Percentiles rank a stretch among this genome's conserved stretches.
phyloP scores from a whole-genome alignment of 306 rosid species.

The Macrotyloma uniflorum region DNA sequence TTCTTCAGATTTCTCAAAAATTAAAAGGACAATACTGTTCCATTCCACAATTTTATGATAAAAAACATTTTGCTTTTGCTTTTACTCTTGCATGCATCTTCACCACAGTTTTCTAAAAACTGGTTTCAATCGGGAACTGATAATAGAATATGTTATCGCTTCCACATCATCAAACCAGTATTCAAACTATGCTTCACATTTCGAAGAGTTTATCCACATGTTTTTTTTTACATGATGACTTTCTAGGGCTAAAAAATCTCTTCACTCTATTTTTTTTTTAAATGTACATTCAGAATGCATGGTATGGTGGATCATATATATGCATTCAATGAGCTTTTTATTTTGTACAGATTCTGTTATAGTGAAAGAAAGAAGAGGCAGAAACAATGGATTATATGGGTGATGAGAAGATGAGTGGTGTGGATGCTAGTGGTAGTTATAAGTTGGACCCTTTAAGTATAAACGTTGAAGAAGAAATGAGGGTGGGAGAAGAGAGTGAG shows the following conservation, averaged over 20 bases:
- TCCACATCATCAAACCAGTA: too few species aligned
- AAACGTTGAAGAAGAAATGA: background rate
- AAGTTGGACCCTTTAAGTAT: background rate
- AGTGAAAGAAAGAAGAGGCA: background rate
- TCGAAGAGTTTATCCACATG: background rate
- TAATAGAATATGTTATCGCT: too few species aligned
- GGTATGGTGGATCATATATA: background rate
- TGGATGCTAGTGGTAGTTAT: too few species aligned
- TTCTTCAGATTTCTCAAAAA: too few species aligned
- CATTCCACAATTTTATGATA: too few species aligned
- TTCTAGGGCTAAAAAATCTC: background rate
- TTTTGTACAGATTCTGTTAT: background rate
- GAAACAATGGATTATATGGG: background rate
- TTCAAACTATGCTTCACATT: background rate
- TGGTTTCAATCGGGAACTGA: too few species aligned
- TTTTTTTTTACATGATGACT: background rate
- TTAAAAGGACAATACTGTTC: too few species aligned
- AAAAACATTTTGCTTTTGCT: too few species aligned
- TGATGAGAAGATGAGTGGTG: background rate
- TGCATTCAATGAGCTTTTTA: background rate
- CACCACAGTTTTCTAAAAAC: too few species aligned
- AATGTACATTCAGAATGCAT: too few species aligned
- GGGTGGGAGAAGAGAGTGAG: background rate
- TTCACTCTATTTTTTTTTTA: background rate
- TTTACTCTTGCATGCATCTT: too few species aligned